Percentiles rank a stretch among this genome's conserved stretches.
These are phyloP conservation scores for Beauveria brongniartii DNA, from an alignment of 2,329 filamentous ascomycete species.

Conservation along the genomic window DNA sequence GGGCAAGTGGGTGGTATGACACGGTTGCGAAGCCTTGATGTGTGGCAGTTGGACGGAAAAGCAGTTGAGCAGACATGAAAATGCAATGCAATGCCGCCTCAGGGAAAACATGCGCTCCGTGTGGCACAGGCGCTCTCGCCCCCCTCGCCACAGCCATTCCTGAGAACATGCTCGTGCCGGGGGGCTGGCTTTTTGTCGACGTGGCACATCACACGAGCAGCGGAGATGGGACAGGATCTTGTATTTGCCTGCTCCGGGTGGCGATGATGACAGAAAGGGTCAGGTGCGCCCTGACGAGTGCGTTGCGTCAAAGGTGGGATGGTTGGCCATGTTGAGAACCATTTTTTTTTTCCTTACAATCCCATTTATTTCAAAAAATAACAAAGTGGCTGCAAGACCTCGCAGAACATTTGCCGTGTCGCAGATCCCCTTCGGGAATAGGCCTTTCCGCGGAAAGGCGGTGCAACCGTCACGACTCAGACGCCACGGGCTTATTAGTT, in stretches of 20 bases:
- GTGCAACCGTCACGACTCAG: background rate
- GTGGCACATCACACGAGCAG: constrained; percentile 10
- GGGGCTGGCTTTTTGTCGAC: background rate
- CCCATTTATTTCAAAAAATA: too few relatives aligned
- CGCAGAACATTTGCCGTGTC: too few relatives aligned
- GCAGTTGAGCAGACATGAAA: too few relatives aligned
- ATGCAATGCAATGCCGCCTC: too few relatives aligned
- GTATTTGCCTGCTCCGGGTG: background rate
- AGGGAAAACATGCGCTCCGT: background rate
- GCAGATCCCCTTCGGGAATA: too few relatives aligned
- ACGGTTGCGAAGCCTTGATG: too few relatives aligned
- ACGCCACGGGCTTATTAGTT: background rate
- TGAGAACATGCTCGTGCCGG: background rate
- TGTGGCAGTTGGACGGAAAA: too few relatives aligned
- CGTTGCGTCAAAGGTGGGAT: background rate
- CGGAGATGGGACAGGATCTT: constrained; percentile 7
- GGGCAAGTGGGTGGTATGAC: background rate
- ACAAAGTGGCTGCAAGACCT: too few relatives aligned
- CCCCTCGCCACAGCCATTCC: background rate
- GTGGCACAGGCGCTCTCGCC: background rate
- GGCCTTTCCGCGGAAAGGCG: too few relatives aligned
- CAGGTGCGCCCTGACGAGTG: background rate
- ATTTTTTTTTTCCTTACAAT: background rate
- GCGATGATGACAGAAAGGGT: background rate
- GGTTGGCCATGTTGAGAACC: background rate